Evolutionary conservation across 2,329 filamentous ascomycete species (phyloP), one percentile per base, ranked within the genome.

Genomic region (Cladophialophora yegresii): DNA sequence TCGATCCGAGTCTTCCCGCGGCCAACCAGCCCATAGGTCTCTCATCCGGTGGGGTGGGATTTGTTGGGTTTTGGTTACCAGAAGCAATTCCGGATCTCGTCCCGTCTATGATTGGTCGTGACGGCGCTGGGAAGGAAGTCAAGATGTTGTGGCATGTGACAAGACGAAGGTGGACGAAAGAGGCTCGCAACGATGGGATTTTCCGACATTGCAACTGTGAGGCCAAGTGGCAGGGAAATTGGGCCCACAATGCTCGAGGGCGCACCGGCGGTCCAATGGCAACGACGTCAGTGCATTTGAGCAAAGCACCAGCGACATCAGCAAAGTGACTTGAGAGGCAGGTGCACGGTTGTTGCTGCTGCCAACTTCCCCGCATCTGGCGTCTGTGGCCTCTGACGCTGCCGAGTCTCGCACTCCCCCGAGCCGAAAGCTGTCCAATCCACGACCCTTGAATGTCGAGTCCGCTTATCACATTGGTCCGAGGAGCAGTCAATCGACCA

Each of bases 341-440:
- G 57, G 57, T 51, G 45, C 57, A 28, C 51, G 28, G 32, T 5
- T 30, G 51, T 54, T 59, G 45, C 45, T 51, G 43, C 16, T 49
- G 23, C 47, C 28, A 54, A 22, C 36, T 61, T 61, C 58, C 58
- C 58, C 58, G 58, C 58, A 61, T 61, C 58, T 61, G 32, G 58
- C 49, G 58, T 50, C 58, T 54, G 13, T 13, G 13, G 10, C 55
- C 23, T 58, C 43, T 58, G 36, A 45, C 36, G 13, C 57, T 40
- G 32, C 58, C 33, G 60, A 62, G 30, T 50, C 33, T 45, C 9
- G 47, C 36, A 54, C 22, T 26, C 33, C 36, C 36, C 33, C 22
- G 22, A 22, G 57, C 57, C n/a, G 6, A 13, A 33, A 54, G 43
- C 43, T 50, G 47, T 57, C 58, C 54, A 32, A 61, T 55, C 45